A percentile compares a stretch with the other conserved stretches of the same genome.
Conservation (phyloP, 2,329 filamentous ascomycete genomes). For the Fusarium austroafricanum region DNA sequence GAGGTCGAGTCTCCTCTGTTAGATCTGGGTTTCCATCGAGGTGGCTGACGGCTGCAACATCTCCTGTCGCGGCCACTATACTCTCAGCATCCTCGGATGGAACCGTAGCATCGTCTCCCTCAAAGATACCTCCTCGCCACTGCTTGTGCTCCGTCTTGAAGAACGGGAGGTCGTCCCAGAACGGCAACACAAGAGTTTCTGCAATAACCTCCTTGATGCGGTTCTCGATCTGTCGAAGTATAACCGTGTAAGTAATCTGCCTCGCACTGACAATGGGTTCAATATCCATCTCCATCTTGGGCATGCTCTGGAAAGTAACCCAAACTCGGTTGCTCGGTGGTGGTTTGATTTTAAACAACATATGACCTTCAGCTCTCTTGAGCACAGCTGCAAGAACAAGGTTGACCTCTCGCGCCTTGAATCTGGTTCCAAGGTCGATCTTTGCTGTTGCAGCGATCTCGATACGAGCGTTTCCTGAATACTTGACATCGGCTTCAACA, state of each 20-base stretch:
- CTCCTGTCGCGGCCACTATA: conserved; percentile 54
- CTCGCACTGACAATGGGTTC: conserved; percentile 95
- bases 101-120: conserved; percentile 63
- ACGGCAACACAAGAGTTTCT: conserved; percentile 90
- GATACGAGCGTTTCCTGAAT: conserved; percentile 88
- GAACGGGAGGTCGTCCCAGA: conserved; percentile 97
- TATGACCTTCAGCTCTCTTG: conserved; percentile 86
- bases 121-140: conserved; percentile 88
- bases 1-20: conserved; percentile 55
- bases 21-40: conserved; percentile 56
- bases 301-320: conserved; percentile 94
- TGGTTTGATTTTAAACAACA: conserved; percentile 89
- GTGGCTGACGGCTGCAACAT: conserved; percentile 61
- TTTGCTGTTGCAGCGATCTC: conserved; percentile 94
- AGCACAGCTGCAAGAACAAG: conserved; percentile 87
- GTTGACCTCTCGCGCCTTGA: conserved; percentile 91
- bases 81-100: conserved; percentile 36
- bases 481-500: conserved; percentile 87
- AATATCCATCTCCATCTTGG: conserved; percentile 92
- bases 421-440: conserved; percentile 87
- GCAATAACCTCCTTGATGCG: conserved; percentile 93
- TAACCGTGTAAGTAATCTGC: conserved; percentile 94
- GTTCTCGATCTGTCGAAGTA: conserved; percentile 93
- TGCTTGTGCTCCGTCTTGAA: conserved; percentile 81
- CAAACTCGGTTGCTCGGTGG: conserved; percentile 96